Evolutionary conservation across 2,329 filamentous ascomycete genomes (phyloP), one percentile per base, ranked within the genome.

Genomic region (Sphaerostilbella broomeana): DNA sequence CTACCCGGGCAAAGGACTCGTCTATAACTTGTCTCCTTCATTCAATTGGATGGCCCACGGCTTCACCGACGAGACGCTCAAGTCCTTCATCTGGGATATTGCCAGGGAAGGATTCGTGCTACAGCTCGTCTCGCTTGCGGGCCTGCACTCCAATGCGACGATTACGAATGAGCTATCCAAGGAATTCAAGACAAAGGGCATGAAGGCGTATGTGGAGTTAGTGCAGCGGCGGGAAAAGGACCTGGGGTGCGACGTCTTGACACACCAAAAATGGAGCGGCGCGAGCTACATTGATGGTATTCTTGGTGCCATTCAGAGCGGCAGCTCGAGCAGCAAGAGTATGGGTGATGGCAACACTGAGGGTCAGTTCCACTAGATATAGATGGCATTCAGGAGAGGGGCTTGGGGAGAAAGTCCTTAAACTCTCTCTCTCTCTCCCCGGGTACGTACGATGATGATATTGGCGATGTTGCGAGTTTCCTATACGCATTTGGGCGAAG

Each of bases 31-130:
- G 2, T 89, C 83, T 4, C 92, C 92, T 1, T 94, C 86, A 7
- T 98, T 98, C 75, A 97, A 98, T 72, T 98, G 92, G 92, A 92
- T 94, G 79, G 80, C 80, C 9, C 89, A 97, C 59, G 92, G 90
- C 20, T 98, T 97, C 65, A 82, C 77, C 3, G 79, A 88, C 47
- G 80, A 79, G 45, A 82, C 83, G 5, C 73, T 98, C 40, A 87
- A 84, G 66, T 87, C 78, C 5, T 98, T 98, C 62, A 85, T 98
- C 53, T 97, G 90, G 90, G 90, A 97, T 60, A 79, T 98, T 49
- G 92, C 89, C 7, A 79, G 81, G 58, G 84, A 95, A 53, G 90
- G 90, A 44, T 90, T 81, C 57, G 78, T 79, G 8, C 63, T 83
- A 52, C 79, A 84, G 65, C 69, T 84, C 19, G 75, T 84, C 44